phyloP scores from a whole-genome alignment of 1,284 basidiomycete genomes.

The Ustilago trichophora region DNA sequence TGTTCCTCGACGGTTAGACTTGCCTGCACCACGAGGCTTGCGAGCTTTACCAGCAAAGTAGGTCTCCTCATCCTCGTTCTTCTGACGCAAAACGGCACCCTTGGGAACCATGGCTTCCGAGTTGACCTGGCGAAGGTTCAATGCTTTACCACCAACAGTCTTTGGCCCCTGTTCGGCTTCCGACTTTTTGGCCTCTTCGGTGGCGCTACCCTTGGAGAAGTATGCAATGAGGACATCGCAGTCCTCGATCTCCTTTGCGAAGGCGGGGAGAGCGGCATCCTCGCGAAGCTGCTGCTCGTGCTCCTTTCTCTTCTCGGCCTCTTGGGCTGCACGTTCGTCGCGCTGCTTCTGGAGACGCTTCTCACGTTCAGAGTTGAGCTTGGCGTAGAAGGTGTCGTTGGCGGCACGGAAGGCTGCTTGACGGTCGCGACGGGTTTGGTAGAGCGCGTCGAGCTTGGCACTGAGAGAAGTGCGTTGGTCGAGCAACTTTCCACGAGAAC shows the following conservation, averaged over 20 bases:
- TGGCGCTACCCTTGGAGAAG: slow-evolving; percentile 71
- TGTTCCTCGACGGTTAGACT: slow-evolving; percentile 33
- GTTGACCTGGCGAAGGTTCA: slow-evolving; percentile 87
- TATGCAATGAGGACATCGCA: slow-evolving; percentile 92
- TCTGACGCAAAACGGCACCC: slow-evolving; percentile 78
- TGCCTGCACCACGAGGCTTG: slow-evolving; percentile 68
- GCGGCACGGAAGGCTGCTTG: slow-evolving; percentile 58
- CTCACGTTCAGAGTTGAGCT: slow-evolving; percentile 62
- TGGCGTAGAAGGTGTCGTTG: slow-evolving; percentile 61
- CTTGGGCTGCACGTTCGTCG: slow-evolving; percentile 82
- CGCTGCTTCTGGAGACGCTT: slow-evolving; percentile 79
- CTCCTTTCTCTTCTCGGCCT: slow-evolving; percentile 83
- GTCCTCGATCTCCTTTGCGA: slow-evolving; percentile 93
- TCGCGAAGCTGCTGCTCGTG: slow-evolving; percentile 83
- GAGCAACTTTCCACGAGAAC: slow-evolving; percentile 82
- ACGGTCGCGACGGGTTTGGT: slow-evolving; percentile 78
- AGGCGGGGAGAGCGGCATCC: slow-evolving; percentile 89
- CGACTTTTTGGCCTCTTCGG: slow-evolving; percentile 29
- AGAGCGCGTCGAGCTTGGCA: slow-evolving; percentile 73
- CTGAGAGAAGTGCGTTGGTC: slow-evolving; percentile 83
- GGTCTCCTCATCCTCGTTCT: slow-evolving; percentile 77
- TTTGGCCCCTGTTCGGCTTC: slow-evolving; percentile 23
- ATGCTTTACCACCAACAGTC: slow-evolving; percentile 73
- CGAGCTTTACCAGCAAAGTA: slow-evolving; percentile 83
- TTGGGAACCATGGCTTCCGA: slow-evolving; percentile 71